Evolutionary conservation across 305 asterid genomes (phyloP), one percentile per base, ranked within the genome.

Genomic region (Solanum hybrid): DNA sequence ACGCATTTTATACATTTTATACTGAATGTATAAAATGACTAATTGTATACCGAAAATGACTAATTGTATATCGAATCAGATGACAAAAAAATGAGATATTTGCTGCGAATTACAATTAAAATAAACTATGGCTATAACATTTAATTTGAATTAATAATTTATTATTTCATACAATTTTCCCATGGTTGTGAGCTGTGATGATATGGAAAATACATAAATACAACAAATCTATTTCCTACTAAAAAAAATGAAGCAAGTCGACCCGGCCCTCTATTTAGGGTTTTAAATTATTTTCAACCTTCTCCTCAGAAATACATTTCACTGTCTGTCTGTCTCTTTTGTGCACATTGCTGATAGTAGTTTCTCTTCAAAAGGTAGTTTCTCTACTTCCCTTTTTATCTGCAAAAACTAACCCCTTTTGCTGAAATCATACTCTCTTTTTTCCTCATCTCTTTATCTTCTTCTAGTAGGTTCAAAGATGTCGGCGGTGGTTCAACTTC

Each of bases 401-500:
- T 60, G 71, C 72, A 60, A 60, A 60, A 60, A 60, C 72, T 20
- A 60, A 60, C 26, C 71, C 71, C 71, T 60, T 60, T 22, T 64
- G 6, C 29, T 9, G 73, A 64, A n/a, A 22, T 7, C 72, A 46
- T 7, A 6, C 12, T 26, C 11, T 27, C 31, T 42, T 17, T 40
- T 42, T 26, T 7, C 10, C 51, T 13, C 42, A 9, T 51, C 71
- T 20, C 24, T 60, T 60, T 60, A 60, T 10, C 60, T 51, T 85
- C 31, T 31, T 22, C 10, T 82, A 29, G 5, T 22, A 85, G 87
- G 46, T 60, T 56, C 12, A 56, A 72, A 56, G 22, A 89, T 90
- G 92, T 88, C 92, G 77, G 86, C 88, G 46, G 72, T 89, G 90
- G 79, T 92, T 60, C 94, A 89, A 89, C 93, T 92, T 56, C 92